Base-by-base conservation (phyloP, 208 protist species). In the Crithidia acanthocephali region DNA sequence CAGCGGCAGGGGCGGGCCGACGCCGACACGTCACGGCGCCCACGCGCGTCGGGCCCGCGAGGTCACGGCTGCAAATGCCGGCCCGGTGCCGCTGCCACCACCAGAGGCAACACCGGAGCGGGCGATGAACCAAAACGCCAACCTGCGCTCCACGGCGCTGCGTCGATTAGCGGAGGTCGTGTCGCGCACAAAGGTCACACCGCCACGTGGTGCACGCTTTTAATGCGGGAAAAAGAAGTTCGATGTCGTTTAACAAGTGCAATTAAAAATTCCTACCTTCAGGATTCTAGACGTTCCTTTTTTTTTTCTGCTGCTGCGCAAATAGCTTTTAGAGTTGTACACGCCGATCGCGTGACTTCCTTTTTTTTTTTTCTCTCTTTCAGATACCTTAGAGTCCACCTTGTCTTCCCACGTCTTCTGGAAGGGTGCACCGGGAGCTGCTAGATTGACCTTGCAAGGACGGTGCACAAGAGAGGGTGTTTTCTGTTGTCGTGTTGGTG, bases 101-200 rank as follows among this genome's bases (percentile, higher is more conserved):
- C 47, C 30, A 18, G 48, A 32, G 44, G 8, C 51, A 32, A 59
- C 66, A 40, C 47, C 33, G 28, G 64, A 72, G 45, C 44, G 59
- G n/a, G 15, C 32, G 50, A 67, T 72, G 28, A 68, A 48, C 60
- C 51, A 50, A 27, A 76, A 81, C 50, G 65, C 51, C 0, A 86
- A 83, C 27, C 32, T 81, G 68, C 73, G 80, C 28, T 65, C 80
- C 0, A 65, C 74, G 1, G 81, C 85, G 32, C 58, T 89, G 51
- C 78, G 76, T 1, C 79, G 84, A 20, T 64, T 92, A 18, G 81
- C 86, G 20, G 84, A 94, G 40, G 80, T 94, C 1, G 83, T 92
- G 8, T 83, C 88, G 18, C 70, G 79, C 53, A 91, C 88, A 47
- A 85, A 85, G 28, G 76, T 91, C 42, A 68, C 70, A 25, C 48